Percentiles rank a stretch among this genome's conserved stretches.
These are phyloP conservation scores for Yamadazyma mexicana DNA, from an alignment of 1,139 yeast species.

Conservation along the genomic window DNA sequence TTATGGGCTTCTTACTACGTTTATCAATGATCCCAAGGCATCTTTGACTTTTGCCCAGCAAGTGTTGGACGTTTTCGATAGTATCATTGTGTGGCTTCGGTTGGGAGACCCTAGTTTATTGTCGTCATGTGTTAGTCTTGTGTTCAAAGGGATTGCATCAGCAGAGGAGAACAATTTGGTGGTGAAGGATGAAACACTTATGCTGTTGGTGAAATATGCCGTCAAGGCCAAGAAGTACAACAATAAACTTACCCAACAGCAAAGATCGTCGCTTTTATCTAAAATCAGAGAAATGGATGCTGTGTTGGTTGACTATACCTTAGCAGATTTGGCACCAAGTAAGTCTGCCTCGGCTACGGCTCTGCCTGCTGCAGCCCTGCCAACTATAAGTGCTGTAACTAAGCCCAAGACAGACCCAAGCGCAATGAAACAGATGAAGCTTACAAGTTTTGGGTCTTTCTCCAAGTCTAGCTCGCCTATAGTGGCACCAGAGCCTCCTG, in stretches of 20 bases:
- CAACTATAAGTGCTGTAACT: too few species aligned
- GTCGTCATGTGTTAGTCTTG: conserved; percentile 71
- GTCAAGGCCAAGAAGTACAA: conserved; percentile 64
- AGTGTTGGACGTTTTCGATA: conserved; percentile 53
- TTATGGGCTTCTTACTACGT: conserved; percentile 52
- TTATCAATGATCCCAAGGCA: conserved; percentile 17
- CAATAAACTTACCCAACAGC: conserved; percentile 62
- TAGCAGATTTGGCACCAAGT: conserved; percentile 40
- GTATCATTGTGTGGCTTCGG: conserved; percentile 76
- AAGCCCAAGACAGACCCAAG: neutral
- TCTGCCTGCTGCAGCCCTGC: conserved; percentile 7
- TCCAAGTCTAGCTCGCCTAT: conserved; percentile 31
- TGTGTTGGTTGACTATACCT: conserved; percentile 52
- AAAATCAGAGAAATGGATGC: conserved; percentile 58
- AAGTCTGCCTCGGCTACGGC: conserved; percentile 8
- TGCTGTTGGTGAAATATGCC: conserved; percentile 59
- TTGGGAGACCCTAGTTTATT: conserved; percentile 76
- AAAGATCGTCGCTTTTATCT: conserved; percentile 54
- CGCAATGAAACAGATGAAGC: conserved; percentile 42
- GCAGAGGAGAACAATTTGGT: conserved; percentile 53
- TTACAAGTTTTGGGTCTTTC: conserved; percentile 48
- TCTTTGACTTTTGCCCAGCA: conserved; percentile 27
- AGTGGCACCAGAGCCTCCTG: conserved; percentile 30
- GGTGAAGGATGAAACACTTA: conserved; percentile 51
- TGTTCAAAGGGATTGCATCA: conserved; percentile 64